Evolutionary conservation across 2,329 filamentous ascomycete species (phyloP), one percentile per base, ranked within the genome.

Genomic region (Aspergillus unguis): DNA sequence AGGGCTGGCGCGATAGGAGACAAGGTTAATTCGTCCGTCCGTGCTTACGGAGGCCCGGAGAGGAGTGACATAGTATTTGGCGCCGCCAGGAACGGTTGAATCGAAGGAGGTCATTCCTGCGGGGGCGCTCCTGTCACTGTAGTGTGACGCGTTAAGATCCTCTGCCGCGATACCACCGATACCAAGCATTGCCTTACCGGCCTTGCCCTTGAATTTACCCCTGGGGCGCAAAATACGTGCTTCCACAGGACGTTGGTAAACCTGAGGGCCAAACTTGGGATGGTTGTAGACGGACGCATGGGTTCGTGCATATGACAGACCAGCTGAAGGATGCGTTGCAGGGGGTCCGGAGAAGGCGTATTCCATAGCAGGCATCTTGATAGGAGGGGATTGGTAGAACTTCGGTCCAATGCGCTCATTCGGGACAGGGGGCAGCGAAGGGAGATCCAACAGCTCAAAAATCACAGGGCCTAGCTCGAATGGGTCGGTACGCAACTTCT

Each of bases 301-400:
- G 9, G 80, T 80, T 44, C 81, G 78, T 3, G 81, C 71, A 64
- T 87, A 86, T 10, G 80, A 80, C 4, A 87, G 72, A 57, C 85
- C 85, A 4, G 81, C 84, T 3, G 81, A 84, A 2, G 85, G 84
- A 67, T 87, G 85, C 6, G 85, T 86, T 53, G 78, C 79, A 1
- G 82, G 81, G 23, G 81, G 81, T 2, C 79, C 80, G 28, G 66
- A 66, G 31, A 67, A 62, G 32, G 71, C 71, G 60, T 80, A 80
- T 52, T 74, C 72, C 7, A 70, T 54, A 6, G 76, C 68, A 27
- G 65, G 67, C 43, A 71, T 56, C 43, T 68, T 70, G 43, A 62
- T 69, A 37, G 60, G 66, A 10, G 55, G 74, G 56, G 58, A 67
- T 57, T 60, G 64, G 65, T 63, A 77, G 58, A 69, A 67, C 36